These are phyloP conservation scores for Paxillus involutus DNA, from an alignment of 768 basidiomycete genomes.

Conservation along the genomic window DNA sequence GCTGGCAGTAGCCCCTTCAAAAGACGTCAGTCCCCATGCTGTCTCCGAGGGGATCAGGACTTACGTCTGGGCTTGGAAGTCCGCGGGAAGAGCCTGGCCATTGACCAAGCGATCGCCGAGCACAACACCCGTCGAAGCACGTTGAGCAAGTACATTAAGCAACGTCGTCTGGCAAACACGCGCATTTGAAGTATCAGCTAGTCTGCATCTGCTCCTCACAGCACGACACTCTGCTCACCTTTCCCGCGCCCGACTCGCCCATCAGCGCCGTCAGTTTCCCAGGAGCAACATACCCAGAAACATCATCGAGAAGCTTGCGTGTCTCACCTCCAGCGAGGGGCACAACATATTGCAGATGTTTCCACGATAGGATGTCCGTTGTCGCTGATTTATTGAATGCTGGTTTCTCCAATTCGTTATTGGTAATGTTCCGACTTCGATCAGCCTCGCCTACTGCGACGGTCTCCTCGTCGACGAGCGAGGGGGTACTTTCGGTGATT, in stretches of 20 bases:
- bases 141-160: constrained; percentile 56
- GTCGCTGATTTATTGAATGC: constrained; percentile 27
- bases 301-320: constrained; percentile 43
- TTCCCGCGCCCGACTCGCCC: constrained; percentile 40
- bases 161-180: constrained; percentile 47
- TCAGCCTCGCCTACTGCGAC: neutral
- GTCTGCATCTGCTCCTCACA: too few species aligned
- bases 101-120: constrained; percentile 56
- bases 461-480: constrained; percentile 20
- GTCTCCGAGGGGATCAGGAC: constrained; percentile 2
- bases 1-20: constrained; percentile 75
- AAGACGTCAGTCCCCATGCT: neutral
- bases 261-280: constrained; percentile 53
- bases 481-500: neutral
- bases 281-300: constrained; percentile 50
- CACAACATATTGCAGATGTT: constrained; percentile 65
- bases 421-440: neutral
- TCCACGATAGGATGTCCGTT: constrained; percentile 78
- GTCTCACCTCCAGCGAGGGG: constrained; percentile 36
- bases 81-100: constrained; percentile 48
- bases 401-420: constrained; percentile 16
- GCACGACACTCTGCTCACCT: constrained; percentile 13
- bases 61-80: constrained; percentile 64
- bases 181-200: neutral
- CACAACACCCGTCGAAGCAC: constrained; percentile 46